Evolutionary conservation across 768 basidiomycete genomes (phyloP).

Genomic region (Daedalea quercina): DNA sequence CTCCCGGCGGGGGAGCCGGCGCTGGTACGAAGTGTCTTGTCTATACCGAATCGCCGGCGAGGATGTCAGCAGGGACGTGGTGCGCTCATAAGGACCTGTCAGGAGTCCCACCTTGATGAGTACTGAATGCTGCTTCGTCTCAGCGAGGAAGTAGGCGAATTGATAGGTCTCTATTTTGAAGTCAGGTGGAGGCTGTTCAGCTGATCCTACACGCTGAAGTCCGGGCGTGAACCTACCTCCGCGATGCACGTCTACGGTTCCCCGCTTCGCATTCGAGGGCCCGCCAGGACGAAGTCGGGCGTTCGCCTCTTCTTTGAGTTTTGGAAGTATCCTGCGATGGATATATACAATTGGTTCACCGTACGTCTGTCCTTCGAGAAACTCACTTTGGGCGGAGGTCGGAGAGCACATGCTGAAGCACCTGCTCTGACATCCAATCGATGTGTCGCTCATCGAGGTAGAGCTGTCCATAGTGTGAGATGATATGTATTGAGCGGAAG

Average conservation of each 20-base stretch:
- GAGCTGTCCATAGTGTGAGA: constrained; percentile 33
- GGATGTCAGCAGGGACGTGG: background rate
- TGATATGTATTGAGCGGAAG: background rate
- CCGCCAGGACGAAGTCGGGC: constrained; percentile 33
- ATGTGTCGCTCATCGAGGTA: constrained; percentile 87
- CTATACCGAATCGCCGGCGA: constrained; percentile 18
- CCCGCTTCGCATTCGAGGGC: constrained; percentile 48
- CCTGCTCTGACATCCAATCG: constrained; percentile 83
- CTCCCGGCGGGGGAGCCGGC: constrained; percentile 18
- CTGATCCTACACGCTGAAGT: background rate
- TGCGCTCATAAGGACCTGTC: background rate
- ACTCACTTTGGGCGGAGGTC: constrained; percentile 69
- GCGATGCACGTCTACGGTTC: constrained; percentile 75
- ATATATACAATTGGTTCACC: background rate
- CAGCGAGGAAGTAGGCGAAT: constrained; percentile 85
- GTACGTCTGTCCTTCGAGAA: background rate
- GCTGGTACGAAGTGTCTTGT: constrained; percentile 35
- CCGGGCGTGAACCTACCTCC: constrained; percentile 48
- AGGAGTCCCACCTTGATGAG: constrained; percentile 59
- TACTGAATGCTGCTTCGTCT: constrained; percentile 75
- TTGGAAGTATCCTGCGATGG: constrained; percentile 50
- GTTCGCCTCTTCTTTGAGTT: constrained; percentile 55
- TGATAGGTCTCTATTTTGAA: constrained; percentile 69
- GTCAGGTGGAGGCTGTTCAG: constrained; percentile 2
- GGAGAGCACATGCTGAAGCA: constrained; percentile 73